A percentile compares a stretch with the other conserved stretches of the same genome.
Evolutionary conservation across 2,329 filamentous ascomycete species (phyloP).

Genomic region (Paecilomyces niveus): DNA sequence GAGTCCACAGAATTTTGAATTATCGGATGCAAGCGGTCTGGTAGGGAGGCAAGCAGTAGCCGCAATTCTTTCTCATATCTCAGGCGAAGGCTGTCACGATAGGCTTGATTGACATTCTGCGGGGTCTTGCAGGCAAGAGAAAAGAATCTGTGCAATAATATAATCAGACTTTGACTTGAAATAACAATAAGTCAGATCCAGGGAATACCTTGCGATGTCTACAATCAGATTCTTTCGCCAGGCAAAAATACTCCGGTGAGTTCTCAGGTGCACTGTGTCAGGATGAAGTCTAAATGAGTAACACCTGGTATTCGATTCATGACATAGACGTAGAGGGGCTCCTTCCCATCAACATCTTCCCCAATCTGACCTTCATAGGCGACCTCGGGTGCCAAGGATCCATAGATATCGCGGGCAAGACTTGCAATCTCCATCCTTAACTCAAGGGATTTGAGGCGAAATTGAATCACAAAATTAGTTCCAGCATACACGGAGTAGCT

Average conservation of each 20-base stretch:
- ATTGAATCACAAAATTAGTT: slow-evolving; percentile 28
- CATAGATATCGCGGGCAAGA: slow-evolving; percentile 25
- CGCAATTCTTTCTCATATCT: slow-evolving; percentile 25
- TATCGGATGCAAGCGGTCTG: slow-evolving; percentile 25
- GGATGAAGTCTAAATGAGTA: slow-evolving; percentile 30
- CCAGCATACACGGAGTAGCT: slow-evolving; percentile 38
- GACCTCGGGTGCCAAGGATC: slow-evolving; percentile 19
- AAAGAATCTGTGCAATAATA: slow-evolving; percentile 29
- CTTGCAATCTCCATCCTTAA: slow-evolving; percentile 23
- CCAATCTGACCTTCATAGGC: slow-evolving; percentile 23
- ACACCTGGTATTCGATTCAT: slow-evolving; percentile 27
- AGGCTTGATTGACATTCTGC: slow-evolving; percentile 19
- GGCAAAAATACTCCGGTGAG: slow-evolving; percentile 21
- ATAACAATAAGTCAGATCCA: too few species aligned
- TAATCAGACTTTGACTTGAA: slow-evolving; percentile 1
- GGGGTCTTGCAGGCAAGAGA: slow-evolving; percentile 31
- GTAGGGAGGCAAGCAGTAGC: slow-evolving; percentile 25
- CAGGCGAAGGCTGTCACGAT: slow-evolving; percentile 16
- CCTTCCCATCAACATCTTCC: slow-evolving; percentile 15
- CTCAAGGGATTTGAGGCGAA: slow-evolving; percentile 28
- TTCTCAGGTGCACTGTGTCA: slow-evolving; percentile 28
- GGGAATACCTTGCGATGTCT: slow-evolving; percentile 23
- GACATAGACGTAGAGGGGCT: slow-evolving; percentile 31
- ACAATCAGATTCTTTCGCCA: slow-evolving; percentile 29
- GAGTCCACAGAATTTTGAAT: slow-evolving; percentile 24